Base-by-base conservation (phyloP, 2,329 filamentous ascomycete genomes). In the Scedosporium minutisporum region DNA sequence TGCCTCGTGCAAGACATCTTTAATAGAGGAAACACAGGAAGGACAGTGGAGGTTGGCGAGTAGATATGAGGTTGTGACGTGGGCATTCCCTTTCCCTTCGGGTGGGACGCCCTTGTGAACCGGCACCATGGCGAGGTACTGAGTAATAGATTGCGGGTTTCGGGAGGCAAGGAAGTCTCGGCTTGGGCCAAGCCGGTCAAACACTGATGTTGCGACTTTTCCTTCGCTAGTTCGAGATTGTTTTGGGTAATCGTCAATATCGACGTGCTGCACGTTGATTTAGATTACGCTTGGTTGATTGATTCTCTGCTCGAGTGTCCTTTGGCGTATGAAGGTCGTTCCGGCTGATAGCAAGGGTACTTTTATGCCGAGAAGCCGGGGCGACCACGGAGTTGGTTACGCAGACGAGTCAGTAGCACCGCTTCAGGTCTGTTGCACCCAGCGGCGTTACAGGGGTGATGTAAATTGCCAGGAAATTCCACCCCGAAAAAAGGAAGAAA, bases 11-110 rank as follows among this genome's bases (percentile, higher is more conserved):
- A 91, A 75, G 64, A 82, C 79, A 62, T 81, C 76, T 69, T 85
- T 80, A 69, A 92, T 90, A 67, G 81, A 79, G 42, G 83, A 81
- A 59, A 90, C 84, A 72, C 89, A 92, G 64, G 87, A 89, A 14
- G 88, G 86, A 75, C 89, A 91, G 74, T 92, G 89, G n/a, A 92
- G 79, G 72, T 92, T 91, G 65, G 81, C 83, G 67, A 92, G 77
- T 65, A 91, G 79, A 69, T 88, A 85, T 41, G 83, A 87, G 1
- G 84, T 87, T 12, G 79, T 82, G 64, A 78, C 72, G 64, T 55
- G 62, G 51, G 61, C 42, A 16, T 21, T 5, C n/a, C 33, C 60
- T 23, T 57, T 2, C n/a, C 33, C 60, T 23, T 57, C 48, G 51
- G 33, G 60, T 58, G 60, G 60, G 53, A 62, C 51, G 33, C 38